A percentile compares a stretch with the other conserved stretches of the same genome.
These are phyloP conservation scores for Talaromyces liani DNA, from an alignment of 495 filamentous ascomycete genomes.

Conservation along the genomic window DNA sequence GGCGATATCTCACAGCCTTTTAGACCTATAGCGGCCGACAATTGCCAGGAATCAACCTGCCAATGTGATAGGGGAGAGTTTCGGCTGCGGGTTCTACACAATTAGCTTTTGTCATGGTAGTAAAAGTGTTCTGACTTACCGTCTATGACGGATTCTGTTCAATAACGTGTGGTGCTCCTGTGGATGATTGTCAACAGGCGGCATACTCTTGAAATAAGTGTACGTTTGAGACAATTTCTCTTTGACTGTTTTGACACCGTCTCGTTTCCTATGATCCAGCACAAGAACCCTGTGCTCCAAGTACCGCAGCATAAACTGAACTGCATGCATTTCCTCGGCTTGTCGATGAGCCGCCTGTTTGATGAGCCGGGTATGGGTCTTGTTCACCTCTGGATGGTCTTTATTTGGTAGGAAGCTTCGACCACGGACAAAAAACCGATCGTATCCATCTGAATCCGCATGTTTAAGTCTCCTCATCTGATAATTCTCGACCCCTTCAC, in stretches of 20 bases:
- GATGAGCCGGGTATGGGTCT: constrained; percentile 19
- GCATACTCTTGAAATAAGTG: constrained; percentile 1
- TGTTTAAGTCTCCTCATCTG: constrained; percentile 13
- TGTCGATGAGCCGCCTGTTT: constrained; percentile 14
- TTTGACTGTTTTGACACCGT: constrained; percentile 3
- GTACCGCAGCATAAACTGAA: constrained; percentile 13
- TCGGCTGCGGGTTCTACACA: background rate
- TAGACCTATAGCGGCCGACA: constrained; percentile 9
- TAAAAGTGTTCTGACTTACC: background rate
- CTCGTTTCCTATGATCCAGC: background rate
- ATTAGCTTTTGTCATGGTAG: background rate
- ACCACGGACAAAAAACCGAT: constrained; percentile 22
- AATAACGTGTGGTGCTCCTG: background rate
- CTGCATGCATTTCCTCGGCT: constrained; percentile 13
- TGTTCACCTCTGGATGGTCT: constrained; percentile 17
- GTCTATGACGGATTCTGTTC: background rate
- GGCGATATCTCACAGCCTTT: constrained; percentile 23
- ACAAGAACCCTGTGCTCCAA: constrained; percentile 10
- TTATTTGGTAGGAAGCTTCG: constrained; percentile 10
- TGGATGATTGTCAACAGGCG: background rate
- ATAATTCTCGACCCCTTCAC: constrained; percentile 19
- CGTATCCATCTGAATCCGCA: constrained; percentile 14
- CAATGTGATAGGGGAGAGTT: background rate
- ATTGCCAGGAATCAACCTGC: constrained; percentile 5
- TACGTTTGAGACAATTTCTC: constrained; percentile 1